A percentile compares a stretch with the other conserved stretches of the same genome.
phyloP scores from a whole-genome alignment of 2,329 filamentous ascomycete genomes.

The Trichoderma koningii region DNA sequence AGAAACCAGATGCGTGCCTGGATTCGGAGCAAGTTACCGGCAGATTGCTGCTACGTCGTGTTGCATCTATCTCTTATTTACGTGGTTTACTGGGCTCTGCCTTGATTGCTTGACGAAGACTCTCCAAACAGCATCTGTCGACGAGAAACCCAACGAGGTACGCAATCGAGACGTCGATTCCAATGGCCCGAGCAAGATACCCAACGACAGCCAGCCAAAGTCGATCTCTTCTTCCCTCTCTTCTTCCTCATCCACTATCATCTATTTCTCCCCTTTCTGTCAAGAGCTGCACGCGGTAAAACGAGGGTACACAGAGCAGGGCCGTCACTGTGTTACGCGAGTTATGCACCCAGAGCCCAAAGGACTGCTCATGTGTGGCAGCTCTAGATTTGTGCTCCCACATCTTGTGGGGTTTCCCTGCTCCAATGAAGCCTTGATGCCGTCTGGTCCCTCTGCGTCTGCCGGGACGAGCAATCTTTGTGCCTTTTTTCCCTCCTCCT shows the following conservation, averaged over 20 bases:
- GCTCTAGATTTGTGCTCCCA: slow-evolving; percentile 12
- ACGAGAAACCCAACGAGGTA: too few relatives aligned
- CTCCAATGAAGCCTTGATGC: not conserved
- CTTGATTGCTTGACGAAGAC: too few relatives aligned
- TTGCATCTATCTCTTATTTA: too few relatives aligned
- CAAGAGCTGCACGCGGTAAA: not conserved
- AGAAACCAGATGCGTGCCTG: not conserved
- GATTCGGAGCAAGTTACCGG: not conserved
- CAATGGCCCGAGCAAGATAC: not conserved
- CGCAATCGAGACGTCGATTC: not conserved
- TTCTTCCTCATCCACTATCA: not conserved
- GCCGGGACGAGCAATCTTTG: not conserved
- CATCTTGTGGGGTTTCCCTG: slow-evolving; percentile 4
- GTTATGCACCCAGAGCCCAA: slow-evolving; percentile 12
- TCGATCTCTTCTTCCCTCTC: not conserved
- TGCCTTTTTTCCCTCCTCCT: too few relatives aligned
- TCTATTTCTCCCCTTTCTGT: not conserved
- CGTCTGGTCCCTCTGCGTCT: not conserved
- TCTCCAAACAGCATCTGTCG: too few relatives aligned
- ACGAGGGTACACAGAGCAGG: not conserved
- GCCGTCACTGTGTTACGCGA: slow-evolving; percentile 15
- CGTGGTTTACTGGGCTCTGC: too few relatives aligned
- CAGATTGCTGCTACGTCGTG: not conserved
- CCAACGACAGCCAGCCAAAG: not conserved
- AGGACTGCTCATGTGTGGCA: slow-evolving; percentile 3